Evolutionary conservation across 352 stramenopile genomes (phyloP).

Genomic region (Globisporangium cederbergense): DNA sequence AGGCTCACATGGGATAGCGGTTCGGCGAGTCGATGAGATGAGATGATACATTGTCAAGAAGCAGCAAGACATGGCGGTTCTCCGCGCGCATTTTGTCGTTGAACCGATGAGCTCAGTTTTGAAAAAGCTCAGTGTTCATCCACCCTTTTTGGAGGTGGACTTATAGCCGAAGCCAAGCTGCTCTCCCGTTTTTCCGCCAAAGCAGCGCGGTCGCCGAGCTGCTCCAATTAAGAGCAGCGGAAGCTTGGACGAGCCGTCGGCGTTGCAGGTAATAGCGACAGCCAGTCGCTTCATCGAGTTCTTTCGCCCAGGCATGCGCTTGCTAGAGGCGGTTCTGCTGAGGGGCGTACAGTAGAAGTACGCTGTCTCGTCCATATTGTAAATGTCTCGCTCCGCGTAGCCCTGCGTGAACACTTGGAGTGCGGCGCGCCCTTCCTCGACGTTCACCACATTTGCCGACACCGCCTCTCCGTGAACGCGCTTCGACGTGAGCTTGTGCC

Average conservation of each 20-base stretch:
- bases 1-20: neutral
- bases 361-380: constrained; percentile 8
- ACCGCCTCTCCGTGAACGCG: constrained; percentile 12
- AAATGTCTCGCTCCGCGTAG: constrained; percentile 13
- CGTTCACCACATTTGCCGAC: neutral
- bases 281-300: constrained; percentile 9
- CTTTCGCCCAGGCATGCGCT: constrained; percentile 4
- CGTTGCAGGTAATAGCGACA: constrained; percentile 9
- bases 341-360: constrained; percentile 14
- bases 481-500: constrained; percentile 15
- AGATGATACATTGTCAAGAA: neutral
- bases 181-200: neutral
- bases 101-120: neutral
- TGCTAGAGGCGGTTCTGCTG: neutral
- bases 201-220: neutral
- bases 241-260: constrained; percentile 1
- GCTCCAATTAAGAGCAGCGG: constrained; percentile 1
- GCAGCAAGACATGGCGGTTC: constrained; percentile 1
- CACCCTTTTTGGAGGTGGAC: neutral
- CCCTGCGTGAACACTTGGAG: constrained; percentile 2
- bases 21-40: neutral
- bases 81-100: neutral
- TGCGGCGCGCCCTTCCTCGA: neutral
- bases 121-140: constrained; percentile 8
- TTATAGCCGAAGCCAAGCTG: neutral